phyloP scores from a whole-genome alignment of 1,284 basidiomycete genomes.

The Cryptococcus sp. region DNA sequence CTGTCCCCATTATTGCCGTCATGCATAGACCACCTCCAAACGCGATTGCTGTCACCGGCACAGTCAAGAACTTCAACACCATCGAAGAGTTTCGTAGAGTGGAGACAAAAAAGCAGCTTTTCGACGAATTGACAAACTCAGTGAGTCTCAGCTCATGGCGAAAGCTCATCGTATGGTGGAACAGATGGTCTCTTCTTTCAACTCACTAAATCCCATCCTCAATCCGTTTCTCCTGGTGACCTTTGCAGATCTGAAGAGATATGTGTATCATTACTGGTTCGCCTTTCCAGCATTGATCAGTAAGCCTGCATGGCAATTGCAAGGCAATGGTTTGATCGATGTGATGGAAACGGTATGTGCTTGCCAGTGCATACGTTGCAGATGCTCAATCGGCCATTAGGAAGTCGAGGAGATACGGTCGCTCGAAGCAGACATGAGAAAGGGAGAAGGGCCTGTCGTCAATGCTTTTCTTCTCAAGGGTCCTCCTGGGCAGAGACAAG shows the following conservation, averaged over 20 bases:
- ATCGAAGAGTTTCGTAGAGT: slow-evolving; percentile 91
- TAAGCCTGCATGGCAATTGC: slow-evolving; percentile 83
- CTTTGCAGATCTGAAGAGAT: slow-evolving; percentile 96
- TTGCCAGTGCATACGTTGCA: not conserved
- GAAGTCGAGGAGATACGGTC: slow-evolving; percentile 23
- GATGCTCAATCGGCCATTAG: slow-evolving; percentile 39
- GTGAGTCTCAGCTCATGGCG: slow-evolving; percentile 50
- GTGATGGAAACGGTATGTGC: too few relatives aligned
- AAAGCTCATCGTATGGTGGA: not conserved
- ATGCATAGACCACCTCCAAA: slow-evolving; percentile 54
- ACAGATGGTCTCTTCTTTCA: slow-evolving; percentile 42
- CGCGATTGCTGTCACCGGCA: slow-evolving; percentile 60
- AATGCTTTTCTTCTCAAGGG: slow-evolving; percentile 31
- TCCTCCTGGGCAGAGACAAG: slow-evolving; percentile 34
- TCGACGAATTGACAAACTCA: slow-evolving; percentile 67
- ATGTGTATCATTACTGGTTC: slow-evolving; percentile 97
- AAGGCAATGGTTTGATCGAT: slow-evolving; percentile 13
- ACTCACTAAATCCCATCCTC: slow-evolving; percentile 54
- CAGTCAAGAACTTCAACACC: slow-evolving; percentile 91
- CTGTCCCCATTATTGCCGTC: not conserved
- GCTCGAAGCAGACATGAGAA: slow-evolving; percentile 4
- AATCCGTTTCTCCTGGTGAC: slow-evolving; percentile 85
- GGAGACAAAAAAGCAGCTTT: slow-evolving; percentile 76
- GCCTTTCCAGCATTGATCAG: slow-evolving; percentile 88
- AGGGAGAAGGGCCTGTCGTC: not conserved